Conservation (phyloP, 2,329 filamentous ascomycete genomes). For the Diaporthe amygdali region DNA sequence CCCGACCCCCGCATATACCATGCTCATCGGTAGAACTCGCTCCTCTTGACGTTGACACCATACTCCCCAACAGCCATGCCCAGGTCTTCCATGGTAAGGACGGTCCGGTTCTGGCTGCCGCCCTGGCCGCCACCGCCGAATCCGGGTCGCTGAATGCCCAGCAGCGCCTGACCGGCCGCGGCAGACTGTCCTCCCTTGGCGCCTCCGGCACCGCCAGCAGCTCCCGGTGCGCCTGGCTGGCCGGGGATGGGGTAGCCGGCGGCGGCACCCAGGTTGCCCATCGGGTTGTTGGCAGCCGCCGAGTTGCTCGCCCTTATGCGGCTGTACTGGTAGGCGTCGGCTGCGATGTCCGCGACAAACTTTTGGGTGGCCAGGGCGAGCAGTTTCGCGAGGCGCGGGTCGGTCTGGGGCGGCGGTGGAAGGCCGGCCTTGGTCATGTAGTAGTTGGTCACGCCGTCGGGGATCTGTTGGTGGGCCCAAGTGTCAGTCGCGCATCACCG, state of each 20-base stretch:
- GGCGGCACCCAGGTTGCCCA: constrained; percentile 82
- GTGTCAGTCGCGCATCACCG: neutral
- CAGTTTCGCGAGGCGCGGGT: constrained; percentile 87
- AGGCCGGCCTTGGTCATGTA: constrained; percentile 97
- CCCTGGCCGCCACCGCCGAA: constrained; percentile 90
- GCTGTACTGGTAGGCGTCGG: constrained; percentile 97
- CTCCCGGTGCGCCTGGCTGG: constrained; percentile 50
- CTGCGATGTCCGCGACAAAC: constrained; percentile 96
- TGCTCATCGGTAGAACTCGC: constrained; percentile 89
- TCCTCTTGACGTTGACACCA: constrained; percentile 95
- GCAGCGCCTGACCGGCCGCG: constrained; percentile 41
- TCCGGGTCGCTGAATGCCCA: constrained; percentile 78
- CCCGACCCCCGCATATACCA: neutral
- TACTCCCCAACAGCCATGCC: constrained; percentile 99
- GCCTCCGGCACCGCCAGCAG: constrained; percentile 33
- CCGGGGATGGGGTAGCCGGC: constrained; percentile 72
- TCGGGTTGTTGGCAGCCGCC: constrained; percentile 84
- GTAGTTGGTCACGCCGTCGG: constrained; percentile 96
- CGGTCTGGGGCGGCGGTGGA: constrained; percentile 88
- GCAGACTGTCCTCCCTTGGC: constrained; percentile 46
- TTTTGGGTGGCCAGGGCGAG: constrained; percentile 98
- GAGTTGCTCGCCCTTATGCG: constrained; percentile 94
- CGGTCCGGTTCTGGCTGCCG: constrained; percentile 86
- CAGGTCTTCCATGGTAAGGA: constrained; percentile 97
- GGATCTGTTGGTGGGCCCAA: constrained; percentile 68